These are phyloP conservation scores for Teratosphaeria pseudoeucalypti DNA, from an alignment of 2,329 filamentous ascomycete species.

Conservation along the genomic window DNA sequence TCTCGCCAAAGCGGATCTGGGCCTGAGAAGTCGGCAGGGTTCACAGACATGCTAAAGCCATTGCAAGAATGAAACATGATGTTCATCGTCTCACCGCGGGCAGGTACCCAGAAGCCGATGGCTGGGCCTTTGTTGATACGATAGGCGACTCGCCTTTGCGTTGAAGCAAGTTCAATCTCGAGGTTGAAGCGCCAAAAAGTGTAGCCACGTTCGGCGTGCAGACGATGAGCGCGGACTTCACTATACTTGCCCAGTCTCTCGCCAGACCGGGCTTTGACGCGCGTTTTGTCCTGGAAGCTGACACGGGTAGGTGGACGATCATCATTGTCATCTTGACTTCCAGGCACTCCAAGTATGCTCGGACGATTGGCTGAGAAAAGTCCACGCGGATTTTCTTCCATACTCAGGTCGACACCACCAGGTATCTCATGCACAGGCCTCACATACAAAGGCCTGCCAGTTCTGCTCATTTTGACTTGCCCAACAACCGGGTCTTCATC, in stretches of 20 bases:
- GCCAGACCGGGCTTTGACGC: constrained; percentile 54
- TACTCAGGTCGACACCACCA: constrained; percentile 67
- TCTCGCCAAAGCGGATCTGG: constrained; percentile 97
- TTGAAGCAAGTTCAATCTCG: constrained; percentile 71
- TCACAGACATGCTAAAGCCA: constrained; percentile 74
- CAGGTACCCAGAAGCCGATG: constrained; percentile 89
- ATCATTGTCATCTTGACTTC: constrained; percentile 7
- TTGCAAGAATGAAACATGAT: constrained; percentile 99
- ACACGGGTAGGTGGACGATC: constrained; percentile 17
- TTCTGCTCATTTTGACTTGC: constrained; percentile 72
- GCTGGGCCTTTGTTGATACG: constrained; percentile 87
- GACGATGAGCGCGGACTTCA: constrained; percentile 69
- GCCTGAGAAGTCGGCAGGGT: constrained; percentile 72
- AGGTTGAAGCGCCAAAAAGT: constrained; percentile 98
- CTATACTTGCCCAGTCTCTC: constrained; percentile 73
- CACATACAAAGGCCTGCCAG: constrained; percentile 78
- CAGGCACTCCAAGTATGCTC: constrained; percentile 20
- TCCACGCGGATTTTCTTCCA: constrained; percentile 67
- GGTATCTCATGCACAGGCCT: constrained; percentile 79
- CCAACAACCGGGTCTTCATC: constrained; percentile 86
- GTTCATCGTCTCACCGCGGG: constrained; percentile 78
- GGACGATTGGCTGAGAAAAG: constrained; percentile 55
- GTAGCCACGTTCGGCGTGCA: constrained; percentile 75
- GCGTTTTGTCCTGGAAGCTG: constrained; percentile 33
- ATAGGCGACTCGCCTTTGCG: constrained; percentile 82